Evolutionary conservation across 495 filamentous ascomycete genomes (phyloP), one percentile per base, ranked within the genome.

Genomic region (Xylaria venustula): DNA sequence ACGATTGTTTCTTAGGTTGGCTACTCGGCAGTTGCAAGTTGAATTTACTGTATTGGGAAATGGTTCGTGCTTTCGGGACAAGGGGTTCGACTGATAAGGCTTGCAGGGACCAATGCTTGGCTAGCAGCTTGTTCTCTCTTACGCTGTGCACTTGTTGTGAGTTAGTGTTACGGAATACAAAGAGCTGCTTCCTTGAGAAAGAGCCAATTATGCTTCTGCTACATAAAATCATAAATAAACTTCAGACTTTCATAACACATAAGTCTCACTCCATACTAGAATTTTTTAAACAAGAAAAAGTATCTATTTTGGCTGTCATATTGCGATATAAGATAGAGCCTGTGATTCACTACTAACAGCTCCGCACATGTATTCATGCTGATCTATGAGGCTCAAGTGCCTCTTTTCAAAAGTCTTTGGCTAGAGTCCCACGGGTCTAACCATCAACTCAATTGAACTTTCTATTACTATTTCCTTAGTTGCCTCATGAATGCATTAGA

Each of bases 131-230:
- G 36, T 26, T 19, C 42, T 54, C 50, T 28, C 34, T 32, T 5
- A 20, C 20, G 9, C 51, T 22, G 45, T 62, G 60, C 41, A 6
- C 28, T 7, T 17, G 17, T 49, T 14, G 60, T 62, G 60, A 62
- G 54, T 57, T 44, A 41, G 52, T 62, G 60, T 9, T 62, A 62
- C 9, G 5, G 36, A 49, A 20, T 62, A 62, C 60, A 62, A 60
- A 2, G 28, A n/a, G 9, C 1, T 1, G 17, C 25, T 51, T 1
- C 0, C 20, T 52, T 23, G 4, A 8, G 14, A 22, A 45, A 2
- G 3, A 23, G n/a, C 12, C n/a, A 50, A 14, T 23, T 14, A 15
- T 37, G 14, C 6, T 0, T 12, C 5, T 1, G 5, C 32, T 12
- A 40, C 9, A 1, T 36, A 20, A 28, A 0, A 15, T 2, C 1